Conservation (phyloP, 2,329 filamentous ascomycete species). For the Penicillium sp. region DNA sequence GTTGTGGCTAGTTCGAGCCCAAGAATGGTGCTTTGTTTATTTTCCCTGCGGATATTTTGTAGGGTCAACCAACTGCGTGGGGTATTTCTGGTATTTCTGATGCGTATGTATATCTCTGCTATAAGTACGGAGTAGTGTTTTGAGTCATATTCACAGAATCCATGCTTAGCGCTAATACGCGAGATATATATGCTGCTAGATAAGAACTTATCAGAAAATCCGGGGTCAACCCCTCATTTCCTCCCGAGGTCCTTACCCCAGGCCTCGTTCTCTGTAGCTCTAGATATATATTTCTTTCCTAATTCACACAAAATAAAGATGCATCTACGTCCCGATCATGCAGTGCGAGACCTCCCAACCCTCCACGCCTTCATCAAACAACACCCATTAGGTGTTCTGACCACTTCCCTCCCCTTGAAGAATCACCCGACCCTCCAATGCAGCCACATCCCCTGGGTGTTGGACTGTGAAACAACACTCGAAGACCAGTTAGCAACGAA, state of each 20-base stretch:
- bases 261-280: conserved; percentile 6
- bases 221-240: conserved; percentile 15
- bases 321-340: conserved; percentile 21
- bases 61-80: background rate
- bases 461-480: conserved; percentile 6
- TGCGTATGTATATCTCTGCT: too few species aligned
- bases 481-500: background rate
- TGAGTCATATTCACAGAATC: too few species aligned
- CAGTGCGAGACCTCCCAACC: conserved; percentile 17
- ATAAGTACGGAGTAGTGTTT: too few species aligned
- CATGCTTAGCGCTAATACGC: background rate
- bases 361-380: conserved; percentile 22
- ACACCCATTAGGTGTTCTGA: conserved; percentile 22
- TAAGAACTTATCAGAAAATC: conserved; percentile 19
- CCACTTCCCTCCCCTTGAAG: conserved; percentile 17
- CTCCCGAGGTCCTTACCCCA: background rate
- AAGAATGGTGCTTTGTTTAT: background rate
- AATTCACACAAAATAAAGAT: conserved; percentile 14
- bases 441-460: conserved; percentile 23
- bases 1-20: background rate
- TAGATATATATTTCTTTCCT: conserved; percentile 14
- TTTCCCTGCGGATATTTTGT: background rate
- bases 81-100: too few species aligned
- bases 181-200: background rate
- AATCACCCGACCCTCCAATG: conserved; percentile 19